Conservation (phyloP, 2,329 filamentous ascomycete species). For the Colletotrichum ledebouriae region DNA sequence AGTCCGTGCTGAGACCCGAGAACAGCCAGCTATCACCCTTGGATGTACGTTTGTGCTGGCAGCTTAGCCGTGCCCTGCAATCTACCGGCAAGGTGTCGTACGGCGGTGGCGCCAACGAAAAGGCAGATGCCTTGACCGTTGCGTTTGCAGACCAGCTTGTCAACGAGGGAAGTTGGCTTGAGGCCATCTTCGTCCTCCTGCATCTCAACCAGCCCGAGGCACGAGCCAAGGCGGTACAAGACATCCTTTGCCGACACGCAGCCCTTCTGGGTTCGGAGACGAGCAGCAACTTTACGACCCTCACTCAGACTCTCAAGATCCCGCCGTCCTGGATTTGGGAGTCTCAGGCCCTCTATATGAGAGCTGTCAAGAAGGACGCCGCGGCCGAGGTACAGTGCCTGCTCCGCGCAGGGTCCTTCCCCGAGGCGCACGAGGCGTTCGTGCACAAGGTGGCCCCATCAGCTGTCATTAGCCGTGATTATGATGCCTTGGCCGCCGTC, state of each 20-base stretch:
- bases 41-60: conserved; percentile 85
- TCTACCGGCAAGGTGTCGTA: conserved; percentile 66
- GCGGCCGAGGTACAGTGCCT: conserved; percentile 82
- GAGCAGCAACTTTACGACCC: conserved; percentile 67
- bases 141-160: conserved; percentile 76
- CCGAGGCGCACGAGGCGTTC: conserved; percentile 88
- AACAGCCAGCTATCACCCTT: conserved; percentile 82
- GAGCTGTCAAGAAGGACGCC: conserved; percentile 77
- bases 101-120: conserved; percentile 66
- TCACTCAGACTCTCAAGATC: conserved; percentile 76
- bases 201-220: conserved; percentile 76
- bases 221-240: conserved; percentile 76
- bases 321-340: conserved; percentile 87
- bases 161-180: conserved; percentile 74
- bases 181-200: conserved; percentile 81
- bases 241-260: conserved; percentile 81
- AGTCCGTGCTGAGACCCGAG: conserved; percentile 80
- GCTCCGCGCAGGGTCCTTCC: conserved; percentile 80
- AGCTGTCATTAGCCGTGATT: conserved; percentile 86
- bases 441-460: conserved; percentile 83
- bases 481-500: conserved; percentile 75
- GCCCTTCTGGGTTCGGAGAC: conserved; percentile 72
- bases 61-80: conserved; percentile 78
- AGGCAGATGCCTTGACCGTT: conserved; percentile 75
- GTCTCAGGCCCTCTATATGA: conserved; percentile 86